These are phyloP conservation scores for Eucalyptus marginata DNA, from an alignment of 345 rosid genomes.

Conservation along the genomic window DNA sequence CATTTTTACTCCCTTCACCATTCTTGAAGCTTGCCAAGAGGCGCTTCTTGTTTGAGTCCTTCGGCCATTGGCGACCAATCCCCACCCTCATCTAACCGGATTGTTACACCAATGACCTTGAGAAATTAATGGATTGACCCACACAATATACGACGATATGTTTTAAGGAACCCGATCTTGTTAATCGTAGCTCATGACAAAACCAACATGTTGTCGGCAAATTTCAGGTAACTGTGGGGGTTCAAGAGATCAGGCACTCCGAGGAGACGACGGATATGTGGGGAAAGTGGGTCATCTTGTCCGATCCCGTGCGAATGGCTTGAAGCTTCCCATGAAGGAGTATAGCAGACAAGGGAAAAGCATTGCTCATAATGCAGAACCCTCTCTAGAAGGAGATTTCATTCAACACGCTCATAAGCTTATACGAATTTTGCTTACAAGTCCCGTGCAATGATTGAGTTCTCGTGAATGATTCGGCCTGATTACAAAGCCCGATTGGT, in stretches of 20 bases:
- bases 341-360: not conserved
- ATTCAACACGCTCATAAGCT: not conserved
- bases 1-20: too few relatives aligned
- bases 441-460: not conserved
- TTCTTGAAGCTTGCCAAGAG: too few relatives aligned
- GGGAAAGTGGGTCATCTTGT: not conserved
- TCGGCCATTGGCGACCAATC: rapidly evolving
- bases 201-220: not conserved
- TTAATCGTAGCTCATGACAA: not conserved
- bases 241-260: not conserved
- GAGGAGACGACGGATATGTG: not conserved
- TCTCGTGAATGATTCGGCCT: not conserved
- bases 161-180: not conserved
- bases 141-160: not conserved
- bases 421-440: not conserved
- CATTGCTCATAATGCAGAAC: not conserved
- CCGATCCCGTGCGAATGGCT: not conserved
- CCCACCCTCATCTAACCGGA: too few relatives aligned
- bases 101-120: too few relatives aligned
- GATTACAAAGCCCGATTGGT: not conserved
- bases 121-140: too few relatives aligned
- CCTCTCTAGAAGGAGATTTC: not conserved
- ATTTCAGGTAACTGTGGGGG: not conserved
- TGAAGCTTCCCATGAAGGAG: not conserved
- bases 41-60: rapidly evolving